Evolutionary conservation across 768 basidiomycete species (phyloP).

Genomic region (Mycena rosella): DNA sequence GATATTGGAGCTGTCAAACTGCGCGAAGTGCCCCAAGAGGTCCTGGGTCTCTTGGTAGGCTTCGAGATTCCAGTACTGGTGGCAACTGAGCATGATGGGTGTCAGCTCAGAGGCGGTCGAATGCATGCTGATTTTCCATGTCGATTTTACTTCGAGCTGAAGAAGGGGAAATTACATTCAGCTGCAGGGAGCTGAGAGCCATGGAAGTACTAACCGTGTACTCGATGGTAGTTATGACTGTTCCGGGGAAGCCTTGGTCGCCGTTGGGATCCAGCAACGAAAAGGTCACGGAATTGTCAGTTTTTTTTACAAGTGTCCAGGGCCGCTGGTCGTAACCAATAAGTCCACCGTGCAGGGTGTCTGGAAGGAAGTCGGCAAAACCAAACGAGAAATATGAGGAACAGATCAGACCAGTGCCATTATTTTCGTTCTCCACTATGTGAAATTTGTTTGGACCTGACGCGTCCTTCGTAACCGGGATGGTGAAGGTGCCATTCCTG

Average conservation of each 20-base stretch:
- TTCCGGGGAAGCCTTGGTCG: slow-evolving; percentile 62
- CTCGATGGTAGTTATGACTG: slow-evolving; percentile 49
- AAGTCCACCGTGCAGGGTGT: slow-evolving; percentile 62
- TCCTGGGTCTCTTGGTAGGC: slow-evolving; percentile 58
- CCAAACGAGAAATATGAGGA: background rate
- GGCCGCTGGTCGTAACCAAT: slow-evolving; percentile 59
- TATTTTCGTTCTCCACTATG: slow-evolving; percentile 55
- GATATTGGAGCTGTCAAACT: slow-evolving; percentile 53
- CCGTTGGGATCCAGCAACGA: slow-evolving; percentile 56
- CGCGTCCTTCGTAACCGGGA: slow-evolving; percentile 56
- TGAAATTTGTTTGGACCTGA: slow-evolving; percentile 53
- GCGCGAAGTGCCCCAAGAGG: slow-evolving; percentile 51
- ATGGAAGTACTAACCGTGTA: slow-evolving; percentile 14
- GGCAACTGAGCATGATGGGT: slow-evolving; percentile 59
- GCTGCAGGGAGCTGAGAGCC: background rate
- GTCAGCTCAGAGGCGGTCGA: slow-evolving; percentile 53
- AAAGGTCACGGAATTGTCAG: slow-evolving; percentile 56
- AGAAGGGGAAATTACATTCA: slow-evolving; percentile 36
- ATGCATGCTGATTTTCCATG: slow-evolving; percentile 54
- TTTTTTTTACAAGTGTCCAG: slow-evolving; percentile 53
- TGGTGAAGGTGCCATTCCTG: slow-evolving; percentile 57
- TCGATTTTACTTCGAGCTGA: slow-evolving; percentile 50
- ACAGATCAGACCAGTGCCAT: slow-evolving; percentile 36
- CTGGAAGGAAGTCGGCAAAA: slow-evolving; percentile 37
- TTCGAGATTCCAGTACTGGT: slow-evolving; percentile 61